phyloP scores from a whole-genome alignment of 169 alveolate genomes.

The Plasmodium cynomolgi region DNA sequence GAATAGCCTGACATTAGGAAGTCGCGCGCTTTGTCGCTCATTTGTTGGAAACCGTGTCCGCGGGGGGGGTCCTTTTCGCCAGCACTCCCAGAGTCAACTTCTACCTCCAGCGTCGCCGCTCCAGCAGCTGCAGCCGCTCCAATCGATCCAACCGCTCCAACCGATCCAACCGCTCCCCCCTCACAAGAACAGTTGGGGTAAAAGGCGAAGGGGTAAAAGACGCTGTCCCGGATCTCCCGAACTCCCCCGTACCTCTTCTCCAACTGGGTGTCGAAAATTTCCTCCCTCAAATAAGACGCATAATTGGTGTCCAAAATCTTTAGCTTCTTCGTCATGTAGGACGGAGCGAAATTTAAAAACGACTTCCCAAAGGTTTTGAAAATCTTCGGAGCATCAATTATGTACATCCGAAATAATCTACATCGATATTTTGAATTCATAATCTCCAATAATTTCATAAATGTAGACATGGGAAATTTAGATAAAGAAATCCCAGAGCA shows the following conservation, averaged over 20 bases:
- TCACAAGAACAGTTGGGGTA: slow-evolving; percentile 59
- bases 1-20: slow-evolving; percentile 46
- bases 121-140: too few species aligned
- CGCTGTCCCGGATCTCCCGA: slow-evolving; percentile 36
- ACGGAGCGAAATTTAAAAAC: slow-evolving; percentile 74
- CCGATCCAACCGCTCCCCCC: not conserved
- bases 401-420: slow-evolving; percentile 75
- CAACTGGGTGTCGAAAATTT: slow-evolving; percentile 74
- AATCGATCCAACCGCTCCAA: too few species aligned
- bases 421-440: slow-evolving; percentile 82
- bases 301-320: slow-evolving; percentile 73
- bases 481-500: slow-evolving; percentile 77
- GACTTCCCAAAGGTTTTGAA: slow-evolving; percentile 76
- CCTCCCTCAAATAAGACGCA: slow-evolving; percentile 38
- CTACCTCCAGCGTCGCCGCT: not conserved
- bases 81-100: not conserved
- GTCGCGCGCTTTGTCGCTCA: slow-evolving; percentile 11
- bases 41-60: not conserved
- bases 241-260: slow-evolving; percentile 79
- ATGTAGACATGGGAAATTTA: slow-evolving; percentile 77
- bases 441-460: slow-evolving; percentile 71
- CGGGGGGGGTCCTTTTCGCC: not conserved
- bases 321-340: slow-evolving; percentile 75
- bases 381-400: slow-evolving; percentile 78
- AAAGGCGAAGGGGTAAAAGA: slow-evolving; percentile 78